These are phyloP conservation scores for Chalciporus chontae DNA, from an alignment of 768 basidiomycete genomes.

Conservation along the genomic window DNA sequence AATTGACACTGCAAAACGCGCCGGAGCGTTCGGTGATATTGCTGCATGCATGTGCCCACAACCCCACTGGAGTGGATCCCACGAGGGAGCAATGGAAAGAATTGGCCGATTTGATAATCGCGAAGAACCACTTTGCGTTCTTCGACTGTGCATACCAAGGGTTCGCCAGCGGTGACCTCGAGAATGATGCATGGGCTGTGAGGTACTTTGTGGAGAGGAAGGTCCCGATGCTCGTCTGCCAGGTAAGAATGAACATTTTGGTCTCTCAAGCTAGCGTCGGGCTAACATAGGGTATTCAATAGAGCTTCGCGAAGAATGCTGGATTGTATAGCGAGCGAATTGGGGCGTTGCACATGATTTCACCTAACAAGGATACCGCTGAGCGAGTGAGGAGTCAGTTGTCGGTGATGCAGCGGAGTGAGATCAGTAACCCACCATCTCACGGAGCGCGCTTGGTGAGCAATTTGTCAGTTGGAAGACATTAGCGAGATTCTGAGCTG, in stretches of 20 bases:
- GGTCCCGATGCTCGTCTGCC: slow-evolving; percentile 82
- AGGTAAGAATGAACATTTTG: slow-evolving; percentile 43
- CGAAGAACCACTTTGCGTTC: slow-evolving; percentile 81
- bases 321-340: slow-evolving; percentile 94
- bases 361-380: slow-evolving; percentile 60
- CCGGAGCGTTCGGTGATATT: slow-evolving; percentile 81
- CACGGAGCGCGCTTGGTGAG: slow-evolving; percentile 86
- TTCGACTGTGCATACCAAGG: slow-evolving; percentile 98
- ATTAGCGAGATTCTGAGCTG: background rate
- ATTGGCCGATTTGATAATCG: slow-evolving; percentile 68
- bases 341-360: slow-evolving; percentile 87
- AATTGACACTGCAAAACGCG: slow-evolving; percentile 56
- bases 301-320: slow-evolving; percentile 98
- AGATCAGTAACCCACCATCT: slow-evolving; percentile 93
- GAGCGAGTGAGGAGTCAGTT: slow-evolving; percentile 80
- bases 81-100: slow-evolving; percentile 81
- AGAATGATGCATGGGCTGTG: slow-evolving; percentile 90
- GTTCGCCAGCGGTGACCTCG: slow-evolving; percentile 89
- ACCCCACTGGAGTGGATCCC: slow-evolving; percentile 95
- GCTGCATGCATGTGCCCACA: slow-evolving; percentile 93
- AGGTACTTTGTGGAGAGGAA: slow-evolving; percentile 75
- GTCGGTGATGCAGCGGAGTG: slow-evolving; percentile 86
- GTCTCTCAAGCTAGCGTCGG: background rate
- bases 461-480: slow-evolving; percentile 4
- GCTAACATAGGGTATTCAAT: slow-evolving; percentile 16